Evolutionary conservation across 176 grass and related monocot genomes (phyloP).

Genomic region (Cenchrus purpureus): DNA sequence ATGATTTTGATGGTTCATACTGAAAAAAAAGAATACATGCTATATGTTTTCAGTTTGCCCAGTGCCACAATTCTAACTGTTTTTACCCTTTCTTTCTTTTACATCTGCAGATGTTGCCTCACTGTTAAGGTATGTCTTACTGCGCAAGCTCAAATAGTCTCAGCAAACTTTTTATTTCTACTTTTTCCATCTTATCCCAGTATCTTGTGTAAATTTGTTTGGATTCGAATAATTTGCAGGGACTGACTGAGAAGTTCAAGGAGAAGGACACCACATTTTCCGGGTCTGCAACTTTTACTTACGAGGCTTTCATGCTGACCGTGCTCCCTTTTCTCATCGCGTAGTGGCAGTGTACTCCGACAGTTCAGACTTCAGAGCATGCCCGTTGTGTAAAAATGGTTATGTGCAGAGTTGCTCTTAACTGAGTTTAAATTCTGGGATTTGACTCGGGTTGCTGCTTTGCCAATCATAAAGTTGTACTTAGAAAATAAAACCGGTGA

Average conservation of each 20-base stretch:
- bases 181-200: background rate
- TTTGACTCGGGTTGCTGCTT: background rate
- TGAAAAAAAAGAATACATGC: background rate
- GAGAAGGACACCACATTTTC: slow-evolving; percentile 73
- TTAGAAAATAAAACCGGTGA: background rate
- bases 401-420: background rate
- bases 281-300: slow-evolving; percentile 82
- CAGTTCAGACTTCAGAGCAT: background rate
- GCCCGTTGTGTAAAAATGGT: slow-evolving; percentile 1
- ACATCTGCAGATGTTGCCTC: slow-evolving; percentile 79
- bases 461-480: background rate
- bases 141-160: background rate
- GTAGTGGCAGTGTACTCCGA: slow-evolving; percentile 4
- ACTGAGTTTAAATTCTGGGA: background rate
- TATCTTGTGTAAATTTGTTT: slow-evolving; percentile 3
- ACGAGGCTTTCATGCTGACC: slow-evolving; percentile 87
- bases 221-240: slow-evolving; percentile 49
- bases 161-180: background rate
- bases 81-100: slow-evolving; percentile 30
- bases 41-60: background rate
- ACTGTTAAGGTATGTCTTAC: slow-evolving; percentile 80
- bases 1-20: background rate
- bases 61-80: slow-evolving; percentile 8
- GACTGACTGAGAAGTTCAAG: slow-evolving; percentile 97
- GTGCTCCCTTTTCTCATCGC: slow-evolving; percentile 89